Percentiles rank a stretch among this genome's conserved stretches.
These are phyloP conservation scores for Talinum fruticosum DNA, from an alignment of 148 eudicot species.

Conservation along the genomic window DNA sequence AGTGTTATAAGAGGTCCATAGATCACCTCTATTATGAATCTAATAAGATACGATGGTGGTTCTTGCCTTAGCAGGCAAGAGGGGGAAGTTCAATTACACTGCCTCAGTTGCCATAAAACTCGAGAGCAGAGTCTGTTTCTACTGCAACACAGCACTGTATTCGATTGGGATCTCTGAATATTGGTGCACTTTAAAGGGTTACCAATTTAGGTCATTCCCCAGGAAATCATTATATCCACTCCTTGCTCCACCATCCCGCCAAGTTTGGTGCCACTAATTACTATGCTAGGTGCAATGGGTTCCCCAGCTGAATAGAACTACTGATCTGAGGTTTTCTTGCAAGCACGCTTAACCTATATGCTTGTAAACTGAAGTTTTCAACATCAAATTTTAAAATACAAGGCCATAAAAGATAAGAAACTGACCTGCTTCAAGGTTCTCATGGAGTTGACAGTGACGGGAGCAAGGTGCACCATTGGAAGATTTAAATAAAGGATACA, in stretches of 20 bases:
- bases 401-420: not conserved
- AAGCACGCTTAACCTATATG: not conserved
- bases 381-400: not conserved
- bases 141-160: not conserved
- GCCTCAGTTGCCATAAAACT: not conserved
- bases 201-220: not conserved
- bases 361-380: not conserved
- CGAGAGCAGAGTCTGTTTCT: not conserved
- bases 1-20: not conserved
- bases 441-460: not conserved
- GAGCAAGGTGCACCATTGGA: not conserved
- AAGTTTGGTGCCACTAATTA: not conserved
- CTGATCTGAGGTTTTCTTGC: not conserved
- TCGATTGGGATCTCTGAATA: not conserved
- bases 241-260: not conserved
- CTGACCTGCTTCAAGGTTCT: conserved; percentile 17
- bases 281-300: not conserved
- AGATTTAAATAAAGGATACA: not conserved
- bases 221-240: not conserved
- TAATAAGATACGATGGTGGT: no score
- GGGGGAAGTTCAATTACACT: not conserved
- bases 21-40: not conserved
- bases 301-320: not conserved
- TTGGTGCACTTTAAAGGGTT: not conserved
- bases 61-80: not conserved